phyloP scores from a whole-genome alignment of 352 stramenopile genomes.

The Pythium volutum region DNA sequence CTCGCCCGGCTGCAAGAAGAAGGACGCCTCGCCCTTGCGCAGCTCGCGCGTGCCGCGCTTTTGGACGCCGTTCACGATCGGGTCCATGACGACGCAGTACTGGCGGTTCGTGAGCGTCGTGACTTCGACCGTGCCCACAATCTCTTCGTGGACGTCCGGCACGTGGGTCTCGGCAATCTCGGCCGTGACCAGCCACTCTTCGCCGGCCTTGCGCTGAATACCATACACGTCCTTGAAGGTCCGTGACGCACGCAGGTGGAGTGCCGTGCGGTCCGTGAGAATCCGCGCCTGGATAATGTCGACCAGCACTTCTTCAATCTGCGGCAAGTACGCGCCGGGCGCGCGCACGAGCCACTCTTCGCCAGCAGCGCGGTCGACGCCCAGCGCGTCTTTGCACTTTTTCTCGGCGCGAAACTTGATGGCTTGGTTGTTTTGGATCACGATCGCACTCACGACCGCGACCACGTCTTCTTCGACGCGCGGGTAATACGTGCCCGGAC shows the following conservation, averaged over 20 bases:
- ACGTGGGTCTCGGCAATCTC: constrained; percentile 74
- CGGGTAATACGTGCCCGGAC: constrained; percentile 69
- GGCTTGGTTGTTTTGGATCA: constrained; percentile 79
- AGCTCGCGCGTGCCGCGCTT: constrained; percentile 69
- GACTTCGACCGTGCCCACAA: constrained; percentile 53
- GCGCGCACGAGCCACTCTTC: constrained; percentile 80
- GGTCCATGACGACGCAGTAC: constrained; percentile 80
- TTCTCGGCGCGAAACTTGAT: constrained; percentile 81
- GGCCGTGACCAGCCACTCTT: constrained; percentile 77
- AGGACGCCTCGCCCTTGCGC: constrained; percentile 65
- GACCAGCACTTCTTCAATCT: constrained; percentile 72
- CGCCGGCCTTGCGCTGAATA: constrained; percentile 62
- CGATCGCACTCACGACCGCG: constrained; percentile 43
- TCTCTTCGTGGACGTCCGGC: constrained; percentile 73
- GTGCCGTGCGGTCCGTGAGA: constrained; percentile 56
- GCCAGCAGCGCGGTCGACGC: constrained; percentile 54
- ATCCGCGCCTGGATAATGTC: constrained; percentile 60
- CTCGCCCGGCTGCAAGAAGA: constrained; percentile 72
- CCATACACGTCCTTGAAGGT: constrained; percentile 79
- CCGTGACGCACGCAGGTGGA: constrained; percentile 61
- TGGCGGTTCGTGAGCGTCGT: constrained; percentile 78
- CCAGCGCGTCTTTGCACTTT: constrained; percentile 70
- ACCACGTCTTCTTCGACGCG: constrained; percentile 74
- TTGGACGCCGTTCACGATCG: constrained; percentile 59
- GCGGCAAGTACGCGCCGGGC: constrained; percentile 66